Evolutionary conservation across 1,284 basidiomycete genomes (phyloP).

Genomic region (Anthracocystis panici-leucophaei): DNA sequence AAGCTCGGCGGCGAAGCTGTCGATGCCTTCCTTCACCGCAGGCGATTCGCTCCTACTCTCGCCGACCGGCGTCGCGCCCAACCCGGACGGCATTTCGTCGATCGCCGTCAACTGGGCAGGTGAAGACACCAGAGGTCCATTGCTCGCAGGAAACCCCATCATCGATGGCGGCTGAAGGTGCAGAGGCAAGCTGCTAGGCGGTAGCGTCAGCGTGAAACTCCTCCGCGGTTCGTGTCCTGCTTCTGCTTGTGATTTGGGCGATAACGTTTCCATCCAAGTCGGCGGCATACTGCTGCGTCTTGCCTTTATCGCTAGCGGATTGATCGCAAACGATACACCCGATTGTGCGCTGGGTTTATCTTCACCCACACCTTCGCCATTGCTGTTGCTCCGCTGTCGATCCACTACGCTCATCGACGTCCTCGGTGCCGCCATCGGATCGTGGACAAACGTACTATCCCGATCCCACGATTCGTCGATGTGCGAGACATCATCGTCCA

Average conservation of each 20-base stretch:
- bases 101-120: slow-evolving; percentile 43
- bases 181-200: slow-evolving; percentile 31
- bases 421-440: slow-evolving; percentile 15
- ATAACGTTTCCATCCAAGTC: slow-evolving; percentile 9
- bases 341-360: slow-evolving; percentile 14
- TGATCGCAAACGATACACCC: slow-evolving; percentile 41
- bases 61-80: slow-evolving; percentile 19
- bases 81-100: slow-evolving; percentile 35
- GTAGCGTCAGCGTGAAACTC: slow-evolving; percentile 33
- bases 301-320: not conserved
- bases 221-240: slow-evolving; percentile 19
- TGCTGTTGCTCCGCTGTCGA: slow-evolving; percentile 22
- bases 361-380: slow-evolving; percentile 6
- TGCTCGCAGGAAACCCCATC: no score
- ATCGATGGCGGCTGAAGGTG: slow-evolving; percentile 7
- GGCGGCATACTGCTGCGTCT: slow-evolving; percentile 38
- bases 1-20: slow-evolving; percentile 22
- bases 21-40: not conserved
- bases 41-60: slow-evolving; percentile 35
- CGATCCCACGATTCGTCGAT: slow-evolving; percentile 39
- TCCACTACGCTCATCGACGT: slow-evolving; percentile 22
- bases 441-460: slow-evolving; percentile 28
- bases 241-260: slow-evolving; percentile 26
- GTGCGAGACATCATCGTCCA: slow-evolving; percentile 50
- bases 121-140: slow-evolving; percentile 11